Evolutionary conservation across 73 alveolate species (phyloP).

Genomic region (Symbiodinium natans): DNA sequence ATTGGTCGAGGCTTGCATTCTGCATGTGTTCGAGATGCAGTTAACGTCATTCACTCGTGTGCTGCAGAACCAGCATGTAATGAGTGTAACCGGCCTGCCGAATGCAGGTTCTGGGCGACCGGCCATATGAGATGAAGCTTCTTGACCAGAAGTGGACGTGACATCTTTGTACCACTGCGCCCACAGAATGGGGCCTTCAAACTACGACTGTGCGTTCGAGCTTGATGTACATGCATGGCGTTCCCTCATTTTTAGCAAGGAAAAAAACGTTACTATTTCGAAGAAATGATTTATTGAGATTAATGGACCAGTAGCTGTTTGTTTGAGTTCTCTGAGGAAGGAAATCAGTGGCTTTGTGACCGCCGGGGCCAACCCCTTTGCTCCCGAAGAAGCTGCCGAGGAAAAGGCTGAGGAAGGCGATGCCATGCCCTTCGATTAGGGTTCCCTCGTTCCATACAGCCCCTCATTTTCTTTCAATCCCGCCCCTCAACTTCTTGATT

Average conservation of each 20-base stretch:
- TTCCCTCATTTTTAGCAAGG: too few species aligned
- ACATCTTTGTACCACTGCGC: too few species aligned
- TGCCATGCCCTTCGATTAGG: neutral
- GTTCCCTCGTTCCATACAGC: neutral
- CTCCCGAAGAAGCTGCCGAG: neutral
- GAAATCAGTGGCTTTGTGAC: constrained; percentile 79
- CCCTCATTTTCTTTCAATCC: neutral
- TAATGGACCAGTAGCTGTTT: too few species aligned
- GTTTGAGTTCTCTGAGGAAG: neutral
- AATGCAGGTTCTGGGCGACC: constrained; percentile 43
- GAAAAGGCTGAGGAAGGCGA: neutral
- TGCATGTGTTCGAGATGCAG: neutral
- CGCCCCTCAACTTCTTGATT: too few species aligned
- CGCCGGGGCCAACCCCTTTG: constrained; percentile 55
- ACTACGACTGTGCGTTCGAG: too few species aligned
- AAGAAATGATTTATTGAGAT: too few species aligned
- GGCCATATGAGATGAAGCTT: constrained; percentile 47
- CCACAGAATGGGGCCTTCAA: too few species aligned
- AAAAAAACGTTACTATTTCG: too few species aligned
- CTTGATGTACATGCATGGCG: too few species aligned
- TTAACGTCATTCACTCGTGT: neutral
- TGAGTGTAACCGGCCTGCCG: neutral
- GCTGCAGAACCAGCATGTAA: neutral
- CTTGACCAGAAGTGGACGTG: neutral
- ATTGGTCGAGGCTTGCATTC: constrained; percentile 38